Evolutionary conservation across 2,329 filamentous ascomycete genomes (phyloP), one percentile per base, ranked within the genome.

Genomic region (Fusarium agapanthi): DNA sequence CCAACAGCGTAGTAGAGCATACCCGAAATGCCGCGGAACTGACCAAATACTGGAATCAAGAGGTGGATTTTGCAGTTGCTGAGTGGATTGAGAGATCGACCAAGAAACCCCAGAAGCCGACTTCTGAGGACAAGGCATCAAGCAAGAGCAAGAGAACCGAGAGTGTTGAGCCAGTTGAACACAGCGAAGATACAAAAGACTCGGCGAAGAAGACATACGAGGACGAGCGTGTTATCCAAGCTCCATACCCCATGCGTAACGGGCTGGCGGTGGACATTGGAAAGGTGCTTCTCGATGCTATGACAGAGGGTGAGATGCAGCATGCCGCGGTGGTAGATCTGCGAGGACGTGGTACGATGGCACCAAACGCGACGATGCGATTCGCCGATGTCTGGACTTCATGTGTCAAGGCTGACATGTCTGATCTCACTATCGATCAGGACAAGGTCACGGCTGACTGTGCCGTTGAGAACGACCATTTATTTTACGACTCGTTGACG

Each of bases 1-100:
- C 86, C 16, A 86, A 88, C 72, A 84, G 80, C 20, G 81, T 82
- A 41, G 82, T 85, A 5, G 87, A 88, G 70, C 85, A 90, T 69
- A 80, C 88, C 73, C 86, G 86, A 65, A 89, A 89, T 67, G 87
- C 87, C 5, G 84, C 85, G 4, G 83, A 84, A 54, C 76, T 90
- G 44, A 87, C 87, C 2, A 76, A 76, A 14, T 79, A 81, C 18
- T 90, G 88, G 88, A 88, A 90, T 69, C 72, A 79, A 9, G 72
- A 79, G 41, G 67, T 89, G 7, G 78, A 81, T n/a, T 78, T 78
- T 12, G 78, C 79, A 22, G 78, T 88, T 56, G 76, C 80, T 2
- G 73, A 80, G 13, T 90, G 88, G 88, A 79, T 81, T 47, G 75
- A 79, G 18, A 82, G 80, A 44, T 78, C 79, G n/a, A 79, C 85